A percentile compares a stretch with the other conserved stretches of the same genome.
phyloP scores from a whole-genome alignment of 306 rosid species.

The Fragaria iinumae region DNA sequence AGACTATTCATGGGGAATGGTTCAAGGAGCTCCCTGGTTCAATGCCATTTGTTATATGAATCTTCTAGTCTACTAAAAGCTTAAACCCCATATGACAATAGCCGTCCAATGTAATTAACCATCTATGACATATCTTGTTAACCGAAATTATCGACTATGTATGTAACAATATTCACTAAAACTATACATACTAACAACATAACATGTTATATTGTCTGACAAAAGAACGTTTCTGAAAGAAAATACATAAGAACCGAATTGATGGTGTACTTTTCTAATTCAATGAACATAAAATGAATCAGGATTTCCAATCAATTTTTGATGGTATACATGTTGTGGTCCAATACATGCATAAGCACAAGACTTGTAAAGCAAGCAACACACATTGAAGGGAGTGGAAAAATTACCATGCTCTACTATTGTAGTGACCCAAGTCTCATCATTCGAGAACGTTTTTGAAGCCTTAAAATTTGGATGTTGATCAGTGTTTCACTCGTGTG shows the following conservation, averaged over 20 bases:
- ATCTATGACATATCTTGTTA: not conserved
- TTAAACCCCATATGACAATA: not conserved
- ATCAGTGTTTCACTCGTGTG: slow-evolving; percentile 77
- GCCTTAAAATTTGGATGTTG: slow-evolving; percentile 62
- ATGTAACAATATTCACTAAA: not conserved
- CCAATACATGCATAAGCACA: slow-evolving; percentile 13
- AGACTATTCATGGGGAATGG: not conserved
- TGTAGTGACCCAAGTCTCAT: slow-evolving; percentile 48
- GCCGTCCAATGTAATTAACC: not conserved
- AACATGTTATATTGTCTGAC: not conserved
- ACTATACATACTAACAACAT: not conserved
- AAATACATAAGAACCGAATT: not conserved
- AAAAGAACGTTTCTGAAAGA: not conserved
- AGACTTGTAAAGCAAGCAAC: slow-evolving; percentile 43
- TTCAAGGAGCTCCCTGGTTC: not conserved
- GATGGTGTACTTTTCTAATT: not conserved
- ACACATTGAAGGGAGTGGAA: slow-evolving; percentile 34
- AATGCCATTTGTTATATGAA: not conserved
- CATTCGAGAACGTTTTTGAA: slow-evolving; percentile 65
- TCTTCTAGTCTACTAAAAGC: not conserved
- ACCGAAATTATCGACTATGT: not conserved
- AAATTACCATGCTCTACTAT: slow-evolving; percentile 33
- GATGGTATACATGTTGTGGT: not conserved
- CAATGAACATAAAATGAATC: not conserved
- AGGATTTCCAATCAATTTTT: not conserved